phyloP scores from a whole-genome alignment of 768 basidiomycete species.

The Leucocoprinus birnbaumii region DNA sequence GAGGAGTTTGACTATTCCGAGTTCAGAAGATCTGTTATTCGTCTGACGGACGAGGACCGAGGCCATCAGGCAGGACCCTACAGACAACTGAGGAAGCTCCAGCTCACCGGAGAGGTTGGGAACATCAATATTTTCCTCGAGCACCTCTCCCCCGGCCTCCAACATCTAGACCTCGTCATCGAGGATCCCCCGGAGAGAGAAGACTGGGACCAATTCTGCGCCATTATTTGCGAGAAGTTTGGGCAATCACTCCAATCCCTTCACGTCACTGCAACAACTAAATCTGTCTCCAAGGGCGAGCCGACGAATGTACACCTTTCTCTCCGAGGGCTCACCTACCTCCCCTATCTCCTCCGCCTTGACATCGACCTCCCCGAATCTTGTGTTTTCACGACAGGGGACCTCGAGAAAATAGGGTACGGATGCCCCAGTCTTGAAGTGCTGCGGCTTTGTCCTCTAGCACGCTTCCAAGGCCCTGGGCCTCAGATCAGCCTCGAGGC shows the following conservation, averaged over 20 bases:
- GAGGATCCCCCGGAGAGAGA: slow-evolving; percentile 75
- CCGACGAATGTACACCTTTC: slow-evolving; percentile 58
- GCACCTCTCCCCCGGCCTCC: slow-evolving; percentile 62
- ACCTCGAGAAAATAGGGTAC: slow-evolving; percentile 54
- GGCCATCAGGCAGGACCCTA: slow-evolving; percentile 48
- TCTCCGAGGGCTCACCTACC: slow-evolving; percentile 51
- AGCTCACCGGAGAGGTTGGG: slow-evolving; percentile 66
- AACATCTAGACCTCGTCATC: slow-evolving; percentile 70
- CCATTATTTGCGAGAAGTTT: slow-evolving; percentile 61
- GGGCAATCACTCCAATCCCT: slow-evolving; percentile 56
- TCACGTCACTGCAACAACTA: slow-evolving; percentile 61
- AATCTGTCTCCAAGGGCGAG: slow-evolving; percentile 67
- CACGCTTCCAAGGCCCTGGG: slow-evolving; percentile 54
- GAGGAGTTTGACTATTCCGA: slow-evolving; percentile 78
- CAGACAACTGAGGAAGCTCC: slow-evolving; percentile 52
- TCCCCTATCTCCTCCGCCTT: slow-evolving; percentile 57
- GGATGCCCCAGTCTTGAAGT: slow-evolving; percentile 69
- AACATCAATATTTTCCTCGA: slow-evolving; percentile 72
- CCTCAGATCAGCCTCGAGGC: slow-evolving; percentile 62
- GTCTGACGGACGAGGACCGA: slow-evolving; percentile 58
- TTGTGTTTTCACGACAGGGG: slow-evolving; percentile 57
- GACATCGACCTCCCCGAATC: slow-evolving; percentile 82
- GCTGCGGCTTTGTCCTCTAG: slow-evolving; percentile 64
- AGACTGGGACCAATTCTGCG: slow-evolving; percentile 75
- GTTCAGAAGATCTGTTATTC: slow-evolving; percentile 66